phyloP scores from a whole-genome alignment of 2,329 filamentous ascomycete genomes.

The Lasiodiplodia citricola region DNA sequence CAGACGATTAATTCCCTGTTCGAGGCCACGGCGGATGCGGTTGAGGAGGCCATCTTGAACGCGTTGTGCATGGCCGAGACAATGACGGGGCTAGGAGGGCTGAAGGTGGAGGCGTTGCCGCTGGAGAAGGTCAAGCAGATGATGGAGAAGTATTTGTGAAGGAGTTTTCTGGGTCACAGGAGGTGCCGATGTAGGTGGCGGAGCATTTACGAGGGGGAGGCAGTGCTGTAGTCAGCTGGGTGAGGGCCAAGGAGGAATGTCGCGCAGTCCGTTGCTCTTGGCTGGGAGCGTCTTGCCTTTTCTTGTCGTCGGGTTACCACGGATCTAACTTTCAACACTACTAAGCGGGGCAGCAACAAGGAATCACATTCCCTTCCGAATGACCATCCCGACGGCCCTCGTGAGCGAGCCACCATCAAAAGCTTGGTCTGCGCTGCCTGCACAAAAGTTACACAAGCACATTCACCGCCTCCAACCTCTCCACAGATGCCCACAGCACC shows the following conservation, averaged over 20 bases:
- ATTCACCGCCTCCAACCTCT: not conserved
- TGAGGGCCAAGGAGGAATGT: too few species aligned
- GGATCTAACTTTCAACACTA: not conserved
- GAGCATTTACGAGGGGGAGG: not conserved
- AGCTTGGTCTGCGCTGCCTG: too few species aligned
- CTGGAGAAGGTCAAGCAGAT: slow-evolving; percentile 43
- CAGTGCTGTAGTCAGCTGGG: too few species aligned
- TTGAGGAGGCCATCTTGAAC: slow-evolving; percentile 71
- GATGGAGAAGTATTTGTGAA: slow-evolving; percentile 34
- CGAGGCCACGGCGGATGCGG: slow-evolving; percentile 65
- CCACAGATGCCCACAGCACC: not conserved
- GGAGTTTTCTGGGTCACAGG: not conserved
- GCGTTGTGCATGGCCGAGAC: slow-evolving; percentile 66
- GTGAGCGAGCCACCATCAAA: too few species aligned
- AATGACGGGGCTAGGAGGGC: slow-evolving; percentile 60
- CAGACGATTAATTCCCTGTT: slow-evolving; percentile 66
- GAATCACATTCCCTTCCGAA: not conserved
- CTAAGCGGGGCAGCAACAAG: not conserved
- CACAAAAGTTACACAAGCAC: too few species aligned
- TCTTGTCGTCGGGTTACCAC: not conserved
- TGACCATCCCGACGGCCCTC: not conserved
- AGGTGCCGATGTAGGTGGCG: not conserved
- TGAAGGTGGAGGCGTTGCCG: slow-evolving; percentile 43
- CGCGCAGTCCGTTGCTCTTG: too few species aligned
- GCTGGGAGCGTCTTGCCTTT: not conserved